A percentile compares a stretch with the other conserved stretches of the same genome.
Conservation (phyloP, 108 stramenopile genomes). For the Skeletonema costatum region DNA sequence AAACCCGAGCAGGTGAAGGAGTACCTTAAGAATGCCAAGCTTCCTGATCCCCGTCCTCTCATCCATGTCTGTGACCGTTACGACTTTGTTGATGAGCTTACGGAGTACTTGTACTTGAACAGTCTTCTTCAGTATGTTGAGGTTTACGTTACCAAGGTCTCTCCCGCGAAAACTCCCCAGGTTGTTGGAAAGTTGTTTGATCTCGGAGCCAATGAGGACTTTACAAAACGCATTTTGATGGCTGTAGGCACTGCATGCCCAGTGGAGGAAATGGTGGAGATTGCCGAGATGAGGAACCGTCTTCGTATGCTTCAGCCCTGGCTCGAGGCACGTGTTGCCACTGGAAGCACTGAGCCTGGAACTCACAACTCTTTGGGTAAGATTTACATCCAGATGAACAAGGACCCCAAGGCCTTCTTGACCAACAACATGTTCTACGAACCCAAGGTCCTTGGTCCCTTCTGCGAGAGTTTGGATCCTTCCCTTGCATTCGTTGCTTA, state of each 20-base stretch:
- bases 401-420: conserved; percentile 97
- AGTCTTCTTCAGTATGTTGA: conserved; percentile 99
- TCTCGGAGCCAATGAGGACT: conserved; percentile 96
- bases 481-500: conserved; percentile 98
- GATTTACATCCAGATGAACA: conserved; percentile 99
- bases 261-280: conserved; percentile 98
- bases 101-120: conserved; percentile 98
- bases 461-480: conserved; percentile 99
- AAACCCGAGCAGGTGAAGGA: conserved; percentile 97
- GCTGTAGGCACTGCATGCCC: conserved; percentile 98
- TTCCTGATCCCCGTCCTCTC: conserved; percentile 98
- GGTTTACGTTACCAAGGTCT: conserved; percentile 99
- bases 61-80: conserved; percentile 99
- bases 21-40: conserved; percentile 98
- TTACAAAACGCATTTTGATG: conserved; percentile 98
- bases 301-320: conserved; percentile 97
- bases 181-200: conserved; percentile 99
- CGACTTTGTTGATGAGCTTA: conserved; percentile 98
- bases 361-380: conserved; percentile 99
- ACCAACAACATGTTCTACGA: conserved; percentile 99
- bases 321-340: conserved; percentile 99
- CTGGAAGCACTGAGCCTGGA: conserved; percentile 98
- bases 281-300: conserved; percentile 95
- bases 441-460: conserved; percentile 97
- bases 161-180: conserved; percentile 97